Base-by-base conservation (phyloP, 805 yeast genomes). In the Zygotorulaspora chibaensis region DNA sequence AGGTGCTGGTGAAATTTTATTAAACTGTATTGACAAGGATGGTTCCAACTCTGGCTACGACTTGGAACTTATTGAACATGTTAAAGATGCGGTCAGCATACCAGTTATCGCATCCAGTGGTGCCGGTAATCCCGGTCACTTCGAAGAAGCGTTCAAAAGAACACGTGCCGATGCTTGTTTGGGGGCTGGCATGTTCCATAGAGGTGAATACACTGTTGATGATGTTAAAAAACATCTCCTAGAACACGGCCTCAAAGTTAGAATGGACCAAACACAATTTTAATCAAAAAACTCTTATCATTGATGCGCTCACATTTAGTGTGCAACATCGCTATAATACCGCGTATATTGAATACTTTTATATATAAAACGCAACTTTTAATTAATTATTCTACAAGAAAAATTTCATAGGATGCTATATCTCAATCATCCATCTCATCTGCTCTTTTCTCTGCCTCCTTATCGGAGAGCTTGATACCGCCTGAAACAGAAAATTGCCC, bases 101-200 rank as follows among this genome's bases (percentile, higher is more conserved):
- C 99, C 99, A 0, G 97, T 93, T 2, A 93, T 93, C 65, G 98
- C 99, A 0, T 89, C 97, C 6, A 84, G 95, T 51, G 99, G 99
- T 45, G 99, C 99, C 5, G 99, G 99, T 42, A 79, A 71, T 17
- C 99, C 99, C 1, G 76, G 73, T 40, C 98, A 93, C 68, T 93
- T 93, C 63, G 80, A 79, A 52, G 88, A 93, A 53, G 99, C 87
- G 2, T 93, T 93, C 61, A 74, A 72, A 38, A 73, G 83, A 37
- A 89, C 97, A 12, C 73, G 77, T 5, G 84, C 93, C 1, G 99
- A 93, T 69, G 99, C 99, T 35, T 98, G 99, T 13, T 74, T 93
- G 34, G 99, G 99, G 31, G 99, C 99, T 3, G 99, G 99, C 36
- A 84, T 93, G 83, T 93, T 93, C 74, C 99, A 93, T 71, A 76